Percentiles rank a stretch among this genome's conserved stretches.
These are phyloP conservation scores for Melianthus villosus DNA, from an alignment of 441 rosid genomes.

Conservation along the genomic window DNA sequence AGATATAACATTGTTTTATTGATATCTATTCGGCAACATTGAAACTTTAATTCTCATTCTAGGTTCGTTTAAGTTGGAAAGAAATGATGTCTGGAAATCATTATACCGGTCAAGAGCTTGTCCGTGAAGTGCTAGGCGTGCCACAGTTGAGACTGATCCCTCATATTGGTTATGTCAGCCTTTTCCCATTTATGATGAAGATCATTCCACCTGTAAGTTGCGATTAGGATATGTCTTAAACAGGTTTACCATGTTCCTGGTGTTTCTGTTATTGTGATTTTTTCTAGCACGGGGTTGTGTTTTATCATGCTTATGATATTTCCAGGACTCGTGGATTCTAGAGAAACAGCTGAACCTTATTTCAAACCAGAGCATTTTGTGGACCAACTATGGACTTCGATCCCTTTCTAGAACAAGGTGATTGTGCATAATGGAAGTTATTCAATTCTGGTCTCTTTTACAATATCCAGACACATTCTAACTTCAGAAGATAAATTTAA, in stretches of 20 bases:
- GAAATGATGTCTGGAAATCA: slow-evolving; percentile 37
- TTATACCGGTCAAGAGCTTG: slow-evolving; percentile 49
- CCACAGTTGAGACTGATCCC: slow-evolving; percentile 68
- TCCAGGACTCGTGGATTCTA: slow-evolving; percentile 75
- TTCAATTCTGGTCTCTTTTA: not conserved
- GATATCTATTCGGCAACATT: not conserved
- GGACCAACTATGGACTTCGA: slow-evolving; percentile 79
- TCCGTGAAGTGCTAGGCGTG: slow-evolving; percentile 48
- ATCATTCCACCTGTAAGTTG: slow-evolving; percentile 78
- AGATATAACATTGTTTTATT: not conserved
- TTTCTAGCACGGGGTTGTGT: not conserved
- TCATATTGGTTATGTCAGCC: slow-evolving; percentile 86
- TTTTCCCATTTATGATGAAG: slow-evolving; percentile 80
- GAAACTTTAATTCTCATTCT: slow-evolving; percentile 10
- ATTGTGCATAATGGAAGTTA: not conserved
- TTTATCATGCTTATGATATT: not conserved
- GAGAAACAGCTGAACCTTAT: slow-evolving; percentile 82
- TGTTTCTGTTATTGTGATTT: too few relatives aligned
- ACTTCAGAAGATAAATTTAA: not conserved
- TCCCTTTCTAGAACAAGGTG: slow-evolving; percentile 91
- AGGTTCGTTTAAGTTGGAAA: slow-evolving; percentile 86
- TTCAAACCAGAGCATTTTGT: slow-evolving; percentile 49
- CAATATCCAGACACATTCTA: too few relatives aligned
- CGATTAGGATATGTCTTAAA: not conserved
- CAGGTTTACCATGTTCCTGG: too few relatives aligned